Conservation (phyloP, 768 basidiomycete species). For the Mrakia gelida region DNA sequence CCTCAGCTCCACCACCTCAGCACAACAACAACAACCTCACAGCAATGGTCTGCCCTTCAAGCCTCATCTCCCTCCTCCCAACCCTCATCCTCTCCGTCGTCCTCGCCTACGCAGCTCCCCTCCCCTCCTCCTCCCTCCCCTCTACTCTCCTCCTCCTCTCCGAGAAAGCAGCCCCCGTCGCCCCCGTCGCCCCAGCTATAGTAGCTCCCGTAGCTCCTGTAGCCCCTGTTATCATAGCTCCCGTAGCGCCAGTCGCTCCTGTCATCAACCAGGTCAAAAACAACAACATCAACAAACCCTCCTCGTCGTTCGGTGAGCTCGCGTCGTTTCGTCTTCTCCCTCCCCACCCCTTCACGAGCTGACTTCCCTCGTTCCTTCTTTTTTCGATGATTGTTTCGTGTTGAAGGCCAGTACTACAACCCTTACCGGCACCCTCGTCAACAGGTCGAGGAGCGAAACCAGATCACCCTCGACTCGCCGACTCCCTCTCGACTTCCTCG, state of each 20-base stretch:
- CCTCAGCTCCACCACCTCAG: not conserved
- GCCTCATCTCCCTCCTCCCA: not conserved
- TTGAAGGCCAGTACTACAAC: too few relatives aligned
- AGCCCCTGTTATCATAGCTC: not conserved
- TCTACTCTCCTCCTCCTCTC: not conserved
- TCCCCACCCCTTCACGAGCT: not conserved
- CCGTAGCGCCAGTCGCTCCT: not conserved
- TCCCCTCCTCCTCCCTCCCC: not conserved
- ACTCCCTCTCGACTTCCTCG: too few relatives aligned
- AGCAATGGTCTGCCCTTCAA: slow-evolving; percentile 2
- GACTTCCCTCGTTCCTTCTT: too few relatives aligned
- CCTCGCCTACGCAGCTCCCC: not conserved
- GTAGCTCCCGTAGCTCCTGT: not conserved
- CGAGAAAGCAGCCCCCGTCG: not conserved
- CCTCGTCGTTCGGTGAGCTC: not conserved
- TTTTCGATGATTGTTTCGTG: too few relatives aligned
- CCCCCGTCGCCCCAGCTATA: not conserved
- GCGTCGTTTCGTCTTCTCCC: not conserved
- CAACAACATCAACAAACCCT: not conserved
- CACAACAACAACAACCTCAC: too few relatives aligned
- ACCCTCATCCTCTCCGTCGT: slow-evolving; percentile 4
- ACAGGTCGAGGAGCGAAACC: too few relatives aligned
- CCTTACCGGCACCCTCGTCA: too few relatives aligned
- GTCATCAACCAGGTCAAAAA: not conserved
- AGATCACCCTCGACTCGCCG: too few relatives aligned